A percentile compares a stretch with the other conserved stretches of the same genome.
Conservation (phyloP, 306 rosid species). For the Rosa multiflora region DNA sequence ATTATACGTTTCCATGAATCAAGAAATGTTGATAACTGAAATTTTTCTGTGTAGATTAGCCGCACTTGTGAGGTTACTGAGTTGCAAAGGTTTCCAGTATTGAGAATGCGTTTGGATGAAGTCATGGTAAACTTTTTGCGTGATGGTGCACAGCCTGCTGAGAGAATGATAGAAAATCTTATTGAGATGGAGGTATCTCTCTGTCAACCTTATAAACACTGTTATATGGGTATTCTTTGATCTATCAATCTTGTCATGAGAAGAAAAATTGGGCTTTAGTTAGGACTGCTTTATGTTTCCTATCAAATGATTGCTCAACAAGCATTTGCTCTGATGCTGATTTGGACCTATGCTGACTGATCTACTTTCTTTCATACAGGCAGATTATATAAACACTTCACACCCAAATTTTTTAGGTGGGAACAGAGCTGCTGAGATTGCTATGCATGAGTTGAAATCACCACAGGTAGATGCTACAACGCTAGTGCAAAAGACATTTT, state of each 20-base stretch:
- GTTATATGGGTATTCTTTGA: not conserved
- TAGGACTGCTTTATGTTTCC: not conserved
- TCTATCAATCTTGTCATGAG: not conserved
- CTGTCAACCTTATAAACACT: not conserved
- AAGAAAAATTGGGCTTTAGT: not conserved
- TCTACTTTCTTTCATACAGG: constrained; percentile 22
- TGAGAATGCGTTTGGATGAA: constrained; percentile 44
- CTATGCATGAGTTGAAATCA: constrained; percentile 35
- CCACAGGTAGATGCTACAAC: constrained; percentile 30
- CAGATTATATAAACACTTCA: constrained; percentile 46
- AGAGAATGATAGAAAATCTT: constrained; percentile 46
- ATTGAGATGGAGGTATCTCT: constrained; percentile 47
- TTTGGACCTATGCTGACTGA: constrained; percentile 16
- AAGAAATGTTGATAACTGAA: constrained; percentile 7
- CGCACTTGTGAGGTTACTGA: constrained; percentile 31
- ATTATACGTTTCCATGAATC: not conserved
- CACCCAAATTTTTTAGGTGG: constrained; percentile 48
- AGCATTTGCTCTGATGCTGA: not conserved
- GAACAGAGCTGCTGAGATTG: constrained; percentile 44
- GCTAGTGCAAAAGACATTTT: not conserved
- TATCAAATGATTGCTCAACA: not conserved
- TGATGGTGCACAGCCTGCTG: constrained; percentile 39
- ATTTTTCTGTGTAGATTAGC: constrained; percentile 36
- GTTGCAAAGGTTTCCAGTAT: constrained; percentile 39
- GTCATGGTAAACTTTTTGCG: constrained; percentile 35